Percentiles rank a stretch among this genome's conserved stretches.
These are phyloP conservation scores for Talaromyces marneffei DNA, from an alignment of 2,329 filamentous ascomycete genomes.

Conservation along the genomic window DNA sequence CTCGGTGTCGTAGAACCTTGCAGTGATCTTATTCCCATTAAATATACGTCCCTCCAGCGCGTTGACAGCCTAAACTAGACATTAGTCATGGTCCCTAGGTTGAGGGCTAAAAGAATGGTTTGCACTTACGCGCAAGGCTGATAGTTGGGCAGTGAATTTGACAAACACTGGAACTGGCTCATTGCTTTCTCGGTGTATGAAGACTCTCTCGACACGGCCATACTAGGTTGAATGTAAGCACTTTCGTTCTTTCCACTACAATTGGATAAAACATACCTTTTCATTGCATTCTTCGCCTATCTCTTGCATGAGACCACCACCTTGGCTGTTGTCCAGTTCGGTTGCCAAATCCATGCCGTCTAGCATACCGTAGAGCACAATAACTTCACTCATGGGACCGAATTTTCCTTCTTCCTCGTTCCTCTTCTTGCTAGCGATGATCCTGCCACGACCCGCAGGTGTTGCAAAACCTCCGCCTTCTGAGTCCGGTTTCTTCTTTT, in stretches of 20 bases:
- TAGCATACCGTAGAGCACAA: slow-evolving; percentile 79
- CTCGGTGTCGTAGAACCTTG: slow-evolving; percentile 74
- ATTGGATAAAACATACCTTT: slow-evolving; percentile 48
- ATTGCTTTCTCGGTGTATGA: slow-evolving; percentile 59
- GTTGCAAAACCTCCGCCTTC: slow-evolving; percentile 73
- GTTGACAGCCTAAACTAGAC: slow-evolving; percentile 66
- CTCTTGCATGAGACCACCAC: slow-evolving; percentile 71
- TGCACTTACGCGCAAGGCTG: slow-evolving; percentile 68
- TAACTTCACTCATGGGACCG: slow-evolving; percentile 71
- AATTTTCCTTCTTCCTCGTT: slow-evolving; percentile 51
- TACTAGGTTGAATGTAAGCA: slow-evolving; percentile 50
- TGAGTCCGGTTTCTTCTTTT: slow-evolving; percentile 69
- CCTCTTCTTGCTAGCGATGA: slow-evolving; percentile 68
- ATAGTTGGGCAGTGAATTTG: slow-evolving; percentile 81
- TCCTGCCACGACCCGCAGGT: slow-evolving; percentile 65
- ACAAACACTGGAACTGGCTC: slow-evolving; percentile 69
- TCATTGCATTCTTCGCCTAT: slow-evolving; percentile 90
- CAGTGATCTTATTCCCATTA: slow-evolving; percentile 77
- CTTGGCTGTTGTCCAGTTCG: slow-evolving; percentile 63
- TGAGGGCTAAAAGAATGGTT: slow-evolving; percentile 12
- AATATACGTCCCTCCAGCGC: slow-evolving; percentile 82
- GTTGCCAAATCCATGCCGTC: slow-evolving; percentile 72
- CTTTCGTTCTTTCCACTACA: background rate
- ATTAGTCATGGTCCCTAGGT: slow-evolving; percentile 12
- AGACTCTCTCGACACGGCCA: slow-evolving; percentile 73